Base-by-base conservation (phyloP, 1,139 yeast genomes). In the Yarrowia galli region DNA sequence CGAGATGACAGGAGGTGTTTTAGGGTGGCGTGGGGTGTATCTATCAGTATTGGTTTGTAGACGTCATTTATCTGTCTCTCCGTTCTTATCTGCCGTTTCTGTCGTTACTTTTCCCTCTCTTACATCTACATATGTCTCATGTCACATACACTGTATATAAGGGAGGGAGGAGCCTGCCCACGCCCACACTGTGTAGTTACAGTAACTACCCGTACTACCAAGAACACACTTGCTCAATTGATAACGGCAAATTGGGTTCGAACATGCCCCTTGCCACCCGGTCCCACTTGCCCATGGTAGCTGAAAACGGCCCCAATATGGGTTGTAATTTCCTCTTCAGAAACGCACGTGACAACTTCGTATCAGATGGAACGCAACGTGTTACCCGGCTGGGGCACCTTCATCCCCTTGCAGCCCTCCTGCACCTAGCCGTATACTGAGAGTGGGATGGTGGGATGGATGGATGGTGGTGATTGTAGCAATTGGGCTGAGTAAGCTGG, bases 311-410 rank as follows among this genome's bases (percentile, higher is more conserved):
- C 5, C 22, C 38, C 16, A 2, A 0, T 1, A 13, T 18, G 18
- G 2, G 22, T 38, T 16, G 45, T n/a, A 53, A 53, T 22, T 53
- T 36, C 60, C 60, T 22, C 45, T 22, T 53, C 2, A 22, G 60
- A 9, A 2, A 9, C 32, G 43, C 60, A 53, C 60, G 60, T 53
- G 60, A 53, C 32, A 36, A n/a, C n/a, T 12, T 32, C 40, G 40
- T 49, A 49, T 49, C 40, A 9, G 40, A 35, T 35, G n/a, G 25
- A 32, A 1, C 2, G n/a, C 9, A n/a, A 15, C 4, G 32, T 15
- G 60, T 53, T 53, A 53, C 60, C 60, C 60, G 45, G 60, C 18
- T n/a, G n/a, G n/a, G n/a, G n/a, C 13, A 18, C 4, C 45, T 16
- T 10, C n/a, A n/a, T n/a, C 45, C 43, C 60, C 45, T 36, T 53